Base-by-base conservation (phyloP, 148 eudicot species). In the Rhododendron griersonianum region DNA sequence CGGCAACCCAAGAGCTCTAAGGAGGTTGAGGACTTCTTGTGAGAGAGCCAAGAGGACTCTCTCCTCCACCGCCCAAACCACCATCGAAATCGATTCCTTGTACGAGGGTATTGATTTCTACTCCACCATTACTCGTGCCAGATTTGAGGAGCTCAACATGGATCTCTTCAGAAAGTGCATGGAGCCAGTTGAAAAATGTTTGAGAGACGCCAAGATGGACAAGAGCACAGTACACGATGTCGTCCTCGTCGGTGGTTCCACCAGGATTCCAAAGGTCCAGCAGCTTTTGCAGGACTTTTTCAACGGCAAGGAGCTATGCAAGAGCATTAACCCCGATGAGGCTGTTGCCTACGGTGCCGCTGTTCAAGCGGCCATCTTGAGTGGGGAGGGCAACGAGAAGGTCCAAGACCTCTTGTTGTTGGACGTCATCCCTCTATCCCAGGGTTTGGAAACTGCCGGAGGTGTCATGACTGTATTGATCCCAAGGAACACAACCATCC, bases 291-390 rank as follows among this genome's bases (percentile, higher is more conserved):
- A 87, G 71, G 89, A 89, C 74, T 87, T 87, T 81, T 89, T 89
- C 81, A 85, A 89, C 16, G 89, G 91, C 11, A 89, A 89, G 87
- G 91, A 87, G 91, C 91, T 89, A 25, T 87, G 91, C 89, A 89
- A 89, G 89, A 75, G 88, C 84, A 90, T 90, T 81, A 90, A 88
- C 50, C 92, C 92, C 13, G 92, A 90, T 55, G 91, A 91, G 89
- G 92, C 91, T n/a, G 91, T 91, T 48, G 92, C 92, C 25, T 89
- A 89, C 74, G 92, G 92, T 50, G 92, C 92, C 2, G 91, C 92
- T 48, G 91, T 89, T 5, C 92, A 89, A 76, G 92, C 90, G 7
- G 91, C 91, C 50, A 88, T 88, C 48, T 53, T 90, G 55, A 86
- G 88, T 5, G 90, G 91, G 11, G 91, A 91, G 76, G 90, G 91